These are phyloP conservation scores for Cystobasidium tubakii DNA, from an alignment of 768 basidiomycete species.

Conservation along the genomic window DNA sequence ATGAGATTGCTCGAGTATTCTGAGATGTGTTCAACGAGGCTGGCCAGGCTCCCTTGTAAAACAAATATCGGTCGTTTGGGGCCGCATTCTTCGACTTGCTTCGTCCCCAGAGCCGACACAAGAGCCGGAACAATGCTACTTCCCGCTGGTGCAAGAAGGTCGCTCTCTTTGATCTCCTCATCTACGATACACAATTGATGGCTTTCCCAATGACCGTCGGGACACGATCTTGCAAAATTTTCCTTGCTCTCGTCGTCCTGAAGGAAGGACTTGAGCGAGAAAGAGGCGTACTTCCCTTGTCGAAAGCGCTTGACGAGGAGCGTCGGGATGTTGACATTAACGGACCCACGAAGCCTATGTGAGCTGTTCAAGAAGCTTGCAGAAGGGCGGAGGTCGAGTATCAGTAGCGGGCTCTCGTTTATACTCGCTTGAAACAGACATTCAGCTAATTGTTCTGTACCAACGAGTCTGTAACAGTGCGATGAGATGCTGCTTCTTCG, in stretches of 20 bases:
- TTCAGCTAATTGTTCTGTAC: neutral
- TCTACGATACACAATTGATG: conserved; percentile 33
- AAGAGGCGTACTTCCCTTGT: conserved; percentile 34
- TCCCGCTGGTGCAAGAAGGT: neutral
- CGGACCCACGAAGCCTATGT: neutral
- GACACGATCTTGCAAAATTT: conserved; percentile 2
- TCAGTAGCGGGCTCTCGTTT: neutral
- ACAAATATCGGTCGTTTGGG: neutral
- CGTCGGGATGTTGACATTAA: conserved; percentile 40
- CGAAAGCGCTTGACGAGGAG: conserved; percentile 43
- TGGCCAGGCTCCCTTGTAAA: neutral
- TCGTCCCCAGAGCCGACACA: conserved; percentile 15
- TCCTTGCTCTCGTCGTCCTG: conserved; percentile 37
- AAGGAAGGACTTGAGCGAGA: conserved; percentile 38
- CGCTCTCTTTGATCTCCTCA: conserved; percentile 8
- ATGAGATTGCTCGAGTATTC: neutral
- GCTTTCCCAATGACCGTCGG: neutral
- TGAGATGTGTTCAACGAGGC: neutral
- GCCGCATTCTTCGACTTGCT: neutral
- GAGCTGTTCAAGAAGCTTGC: neutral
- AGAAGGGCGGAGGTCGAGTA: conserved; percentile 21
- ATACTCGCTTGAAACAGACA: neutral
- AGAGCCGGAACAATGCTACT: conserved; percentile 11
- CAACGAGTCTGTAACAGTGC: neutral
- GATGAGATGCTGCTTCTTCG: neutral